These are phyloP conservation scores for Aureobasidium sp. DNA, from an alignment of 2,329 filamentous ascomycete genomes.

Conservation along the genomic window DNA sequence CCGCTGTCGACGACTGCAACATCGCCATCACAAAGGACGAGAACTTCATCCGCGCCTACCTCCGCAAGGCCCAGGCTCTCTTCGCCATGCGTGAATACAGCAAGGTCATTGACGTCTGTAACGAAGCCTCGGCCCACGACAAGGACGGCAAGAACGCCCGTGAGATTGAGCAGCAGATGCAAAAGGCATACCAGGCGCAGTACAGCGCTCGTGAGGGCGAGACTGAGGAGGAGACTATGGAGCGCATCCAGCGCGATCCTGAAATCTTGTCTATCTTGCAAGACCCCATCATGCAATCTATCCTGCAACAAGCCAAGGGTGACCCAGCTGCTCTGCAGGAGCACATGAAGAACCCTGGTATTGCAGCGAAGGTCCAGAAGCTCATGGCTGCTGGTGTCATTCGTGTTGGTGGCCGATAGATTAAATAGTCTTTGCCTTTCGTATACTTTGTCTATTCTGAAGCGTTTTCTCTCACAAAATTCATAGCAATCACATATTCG, in stretches of 20 bases:
- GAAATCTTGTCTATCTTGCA: slow-evolving; percentile 52
- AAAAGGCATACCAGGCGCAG: slow-evolving; percentile 93
- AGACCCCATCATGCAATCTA: slow-evolving; percentile 98
- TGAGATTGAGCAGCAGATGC: slow-evolving; percentile 94
- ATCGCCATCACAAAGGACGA: slow-evolving; percentile 90
- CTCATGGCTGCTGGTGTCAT: slow-evolving; percentile 94
- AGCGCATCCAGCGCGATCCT: slow-evolving; percentile 89
- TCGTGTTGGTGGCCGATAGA: slow-evolving; percentile 34
- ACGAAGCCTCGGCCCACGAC: slow-evolving; percentile 82
- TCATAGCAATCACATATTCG: slow-evolving; percentile 17
- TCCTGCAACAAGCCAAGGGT: slow-evolving; percentile 95
- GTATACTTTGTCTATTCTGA: not conserved
- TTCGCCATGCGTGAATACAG: slow-evolving; percentile 99
- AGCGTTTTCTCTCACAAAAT: slow-evolving; percentile 16
- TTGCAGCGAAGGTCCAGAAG: slow-evolving; percentile 93
- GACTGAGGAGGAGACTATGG: slow-evolving; percentile 90
- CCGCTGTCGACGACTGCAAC: slow-evolving; percentile 93
- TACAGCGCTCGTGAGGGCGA: slow-evolving; percentile 93
- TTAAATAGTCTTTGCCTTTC: not conserved
- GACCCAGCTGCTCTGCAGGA: slow-evolving; percentile 94
- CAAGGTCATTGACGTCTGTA: slow-evolving; percentile 91
- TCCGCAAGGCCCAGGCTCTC: slow-evolving; percentile 95
- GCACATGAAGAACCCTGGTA: slow-evolving; percentile 94
- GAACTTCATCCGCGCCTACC: slow-evolving; percentile 95
- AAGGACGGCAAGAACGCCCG: slow-evolving; percentile 81